A percentile compares a stretch with the other conserved stretches of the same genome.
Conservation (phyloP, 176 grass and related monocot genomes). For the Aegilops speltoides region DNA sequence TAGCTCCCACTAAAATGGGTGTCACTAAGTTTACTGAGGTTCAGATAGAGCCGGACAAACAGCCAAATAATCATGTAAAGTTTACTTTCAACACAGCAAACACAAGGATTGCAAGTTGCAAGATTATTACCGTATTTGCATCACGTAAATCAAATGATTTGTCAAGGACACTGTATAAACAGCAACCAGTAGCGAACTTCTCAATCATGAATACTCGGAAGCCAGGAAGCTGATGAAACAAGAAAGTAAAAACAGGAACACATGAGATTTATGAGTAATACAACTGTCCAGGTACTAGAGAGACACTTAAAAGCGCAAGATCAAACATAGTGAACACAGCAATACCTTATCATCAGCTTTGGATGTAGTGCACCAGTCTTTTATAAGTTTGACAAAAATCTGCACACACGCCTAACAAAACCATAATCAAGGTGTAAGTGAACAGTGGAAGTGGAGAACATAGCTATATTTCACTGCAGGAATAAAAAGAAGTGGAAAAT, state of each 20-base stretch:
- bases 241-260: constrained; percentile 14
- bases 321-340: constrained; percentile 10
- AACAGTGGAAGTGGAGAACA: constrained; percentile 6
- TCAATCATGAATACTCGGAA: constrained; percentile 91
- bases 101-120: not conserved
- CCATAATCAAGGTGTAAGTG: constrained; percentile 29
- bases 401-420: constrained; percentile 82
- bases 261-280: constrained; percentile 15
- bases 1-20: constrained; percentile 15
- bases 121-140: constrained; percentile 75
- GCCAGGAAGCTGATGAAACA: constrained; percentile 73
- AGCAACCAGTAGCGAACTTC: constrained; percentile 79
- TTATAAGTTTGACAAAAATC: constrained; percentile 88
- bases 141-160: constrained; percentile 92
- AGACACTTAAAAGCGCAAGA: constrained; percentile 25
- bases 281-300: constrained; percentile 21
- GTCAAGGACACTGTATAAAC: constrained; percentile 90
- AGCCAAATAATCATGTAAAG: not conserved
- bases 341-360: constrained; percentile 81
- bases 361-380: constrained; percentile 84
- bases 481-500: not conserved
- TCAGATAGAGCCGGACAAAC: not conserved
- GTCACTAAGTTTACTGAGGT: not conserved
- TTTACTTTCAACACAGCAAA: constrained; percentile 20
- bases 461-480: not conserved